Base-by-base conservation (phyloP, 768 basidiomycete species). In the Grammothele lineata region DNA sequence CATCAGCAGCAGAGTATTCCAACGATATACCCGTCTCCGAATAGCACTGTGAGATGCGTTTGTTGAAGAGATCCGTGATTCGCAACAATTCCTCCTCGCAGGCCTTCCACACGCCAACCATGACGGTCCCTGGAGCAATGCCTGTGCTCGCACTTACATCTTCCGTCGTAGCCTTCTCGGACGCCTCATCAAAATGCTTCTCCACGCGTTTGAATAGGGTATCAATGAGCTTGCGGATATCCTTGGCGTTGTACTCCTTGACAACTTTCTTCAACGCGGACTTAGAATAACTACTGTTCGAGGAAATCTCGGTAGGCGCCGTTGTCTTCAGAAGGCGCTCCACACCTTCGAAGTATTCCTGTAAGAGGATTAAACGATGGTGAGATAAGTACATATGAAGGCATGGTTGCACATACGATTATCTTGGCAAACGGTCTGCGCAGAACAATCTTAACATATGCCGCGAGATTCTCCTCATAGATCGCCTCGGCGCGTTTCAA, bases 301-400 rank as follows among this genome's bases (percentile, higher is more conserved):
- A 78, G 7, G 82, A 67, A 18, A 97, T 78, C 56, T 95, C 92
- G 23, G 74, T 74, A 0, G 91, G 76, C 9, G 86, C 80, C 2
- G 86, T 86, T 4, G 83, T 86, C 63, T 87, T 83, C 25, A 95
- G 70, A 11, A 92, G 74, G n/a, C 86, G 81, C 58, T 97, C 92
- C 32, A 96, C 72, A 5, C 89, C 92, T 37, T 96, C 91, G 56
- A 97, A 96, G 66, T 87, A 96, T 63, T 97, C 95, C 94, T 96
- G 62, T 24, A 22, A 14, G 12, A n/a, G n/a, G n/a, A n/a, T n/a
- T n/a, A n/a, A n/a, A n/a, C n/a, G n/a, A 4, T 2, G 11, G 18
- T 9, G n/a, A 15, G 10, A 36, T 7, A 44, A 43, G 26, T 17
- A 22, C 40, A 34, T 4, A 1, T 24, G 11, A 15, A 42, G 14